A percentile compares a stretch with the other conserved stretches of the same genome.
These are phyloP conservation scores for Sisymbrium irio DNA, from an alignment of 345 rosid species.

Conservation along the genomic window DNA sequence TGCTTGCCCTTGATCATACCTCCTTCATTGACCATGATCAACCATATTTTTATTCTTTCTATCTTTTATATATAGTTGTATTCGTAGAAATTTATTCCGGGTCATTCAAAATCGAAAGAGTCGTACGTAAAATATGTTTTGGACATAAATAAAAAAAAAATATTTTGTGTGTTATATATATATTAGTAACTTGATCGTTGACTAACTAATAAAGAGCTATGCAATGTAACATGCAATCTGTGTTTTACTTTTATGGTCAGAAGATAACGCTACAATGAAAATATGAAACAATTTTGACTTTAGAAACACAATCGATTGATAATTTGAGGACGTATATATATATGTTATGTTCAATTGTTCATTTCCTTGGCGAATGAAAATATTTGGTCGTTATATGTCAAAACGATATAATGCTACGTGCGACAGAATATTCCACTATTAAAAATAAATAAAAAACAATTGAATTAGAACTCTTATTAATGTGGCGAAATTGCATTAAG, in stretches of 20 bases:
- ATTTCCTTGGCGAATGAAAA: not conserved
- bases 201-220: not conserved
- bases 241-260: not conserved
- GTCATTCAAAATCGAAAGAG: constrained; percentile 3
- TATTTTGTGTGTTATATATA: not conserved
- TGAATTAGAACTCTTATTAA: not conserved
- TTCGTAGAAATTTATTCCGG: not conserved
- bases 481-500: not conserved
- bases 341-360: not conserved
- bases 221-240: not conserved
- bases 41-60: constrained; percentile 2
- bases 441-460: not conserved
- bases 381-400: not conserved
- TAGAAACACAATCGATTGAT: not conserved
- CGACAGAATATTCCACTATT: not conserved
- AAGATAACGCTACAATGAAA: not conserved
- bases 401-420: not conserved
- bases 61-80: not conserved
- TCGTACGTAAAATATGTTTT: not conserved
- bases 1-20: constrained; percentile 38
- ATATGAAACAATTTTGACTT: not conserved
- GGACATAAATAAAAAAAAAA: not conserved
- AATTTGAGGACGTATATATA: not conserved
- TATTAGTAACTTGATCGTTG: not conserved
- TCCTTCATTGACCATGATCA: not conserved